These are phyloP conservation scores for Uromyces viciae-fabae DNA, from an alignment of 1,284 basidiomycete genomes.

Conservation along the genomic window DNA sequence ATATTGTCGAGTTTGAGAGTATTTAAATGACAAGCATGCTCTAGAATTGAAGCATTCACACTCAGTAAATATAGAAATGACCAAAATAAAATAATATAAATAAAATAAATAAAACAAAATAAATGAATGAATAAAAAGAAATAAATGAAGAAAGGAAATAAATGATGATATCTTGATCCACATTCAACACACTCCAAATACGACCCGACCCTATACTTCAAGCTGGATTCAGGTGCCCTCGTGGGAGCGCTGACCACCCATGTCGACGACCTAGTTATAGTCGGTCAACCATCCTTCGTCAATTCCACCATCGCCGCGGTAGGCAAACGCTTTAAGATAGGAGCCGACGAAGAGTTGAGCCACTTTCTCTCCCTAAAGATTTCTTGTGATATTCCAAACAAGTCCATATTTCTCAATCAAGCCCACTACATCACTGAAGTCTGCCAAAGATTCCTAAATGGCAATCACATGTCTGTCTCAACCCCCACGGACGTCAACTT, in stretches of 20 bases:
- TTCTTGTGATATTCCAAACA: not conserved
- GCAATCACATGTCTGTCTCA: not conserved
- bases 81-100: not conserved
- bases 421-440: not conserved
- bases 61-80: not conserved
- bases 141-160: not conserved
- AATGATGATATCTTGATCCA: not conserved
- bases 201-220: conserved; percentile 7
- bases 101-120: not conserved
- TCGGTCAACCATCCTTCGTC: not conserved
- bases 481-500: not conserved
- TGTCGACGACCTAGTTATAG: not conserved
- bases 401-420: not conserved
- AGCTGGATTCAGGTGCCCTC: not conserved
- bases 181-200: not conserved
- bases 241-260: conserved; percentile 1
- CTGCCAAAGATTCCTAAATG: not conserved
- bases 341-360: not conserved
- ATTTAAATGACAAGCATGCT: no score
- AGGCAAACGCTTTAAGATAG: not conserved
- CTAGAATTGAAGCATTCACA: no score
- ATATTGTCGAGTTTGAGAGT: no score
- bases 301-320: not conserved
- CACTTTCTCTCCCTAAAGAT: not conserved
- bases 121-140: not conserved